Evolutionary conservation across 1,284 basidiomycete species (phyloP).

Genomic region (Puccinia novopanici): DNA sequence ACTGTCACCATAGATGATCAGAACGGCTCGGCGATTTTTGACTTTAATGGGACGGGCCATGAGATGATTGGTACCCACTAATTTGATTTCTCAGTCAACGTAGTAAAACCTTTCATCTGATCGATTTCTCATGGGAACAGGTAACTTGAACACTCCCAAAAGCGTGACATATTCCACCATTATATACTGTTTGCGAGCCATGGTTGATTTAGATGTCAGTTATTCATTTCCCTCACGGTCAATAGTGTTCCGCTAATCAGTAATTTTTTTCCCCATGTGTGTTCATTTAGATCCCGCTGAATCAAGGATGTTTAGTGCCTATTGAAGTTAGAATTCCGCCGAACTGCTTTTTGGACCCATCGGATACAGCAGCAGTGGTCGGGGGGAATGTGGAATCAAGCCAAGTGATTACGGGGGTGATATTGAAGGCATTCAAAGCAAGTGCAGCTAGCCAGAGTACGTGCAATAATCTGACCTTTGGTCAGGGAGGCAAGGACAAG

Average conservation of each 20-base stretch:
- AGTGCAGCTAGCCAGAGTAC: slow-evolving; percentile 92
- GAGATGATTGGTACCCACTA: slow-evolving; percentile 54
- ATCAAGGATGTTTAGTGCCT: slow-evolving; percentile 62
- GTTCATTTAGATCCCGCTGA: slow-evolving; percentile 54
- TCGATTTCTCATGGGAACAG: slow-evolving; percentile 1
- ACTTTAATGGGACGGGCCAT: slow-evolving; percentile 71
- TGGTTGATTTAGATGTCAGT: slow-evolving; percentile 75
- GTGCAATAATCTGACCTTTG: slow-evolving; percentile 85
- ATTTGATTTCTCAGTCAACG: not conserved
- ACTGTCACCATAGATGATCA: slow-evolving; percentile 75
- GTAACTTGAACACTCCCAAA: slow-evolving; percentile 63
- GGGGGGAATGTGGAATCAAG: slow-evolving; percentile 90
- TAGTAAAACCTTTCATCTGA: not conserved
- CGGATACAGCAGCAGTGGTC: slow-evolving; percentile 76
- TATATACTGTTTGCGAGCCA: slow-evolving; percentile 88
- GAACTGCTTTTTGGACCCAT: slow-evolving; percentile 78
- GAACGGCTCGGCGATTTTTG: slow-evolving; percentile 78
- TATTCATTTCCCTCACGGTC: not conserved
- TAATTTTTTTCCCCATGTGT: slow-evolving; percentile 54
- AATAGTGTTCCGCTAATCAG: slow-evolving; percentile 26
- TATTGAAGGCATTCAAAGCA: slow-evolving; percentile 87
- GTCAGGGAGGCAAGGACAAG: slow-evolving; percentile 79
- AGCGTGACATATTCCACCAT: slow-evolving; percentile 88
- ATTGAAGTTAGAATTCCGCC: slow-evolving; percentile 74
- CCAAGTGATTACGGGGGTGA: slow-evolving; percentile 91